Percentiles rank a stretch among this genome's conserved stretches.
Evolutionary conservation across 208 protist species (phyloP).

Genomic region (Herpetomonas samuelpessoai): DNA sequence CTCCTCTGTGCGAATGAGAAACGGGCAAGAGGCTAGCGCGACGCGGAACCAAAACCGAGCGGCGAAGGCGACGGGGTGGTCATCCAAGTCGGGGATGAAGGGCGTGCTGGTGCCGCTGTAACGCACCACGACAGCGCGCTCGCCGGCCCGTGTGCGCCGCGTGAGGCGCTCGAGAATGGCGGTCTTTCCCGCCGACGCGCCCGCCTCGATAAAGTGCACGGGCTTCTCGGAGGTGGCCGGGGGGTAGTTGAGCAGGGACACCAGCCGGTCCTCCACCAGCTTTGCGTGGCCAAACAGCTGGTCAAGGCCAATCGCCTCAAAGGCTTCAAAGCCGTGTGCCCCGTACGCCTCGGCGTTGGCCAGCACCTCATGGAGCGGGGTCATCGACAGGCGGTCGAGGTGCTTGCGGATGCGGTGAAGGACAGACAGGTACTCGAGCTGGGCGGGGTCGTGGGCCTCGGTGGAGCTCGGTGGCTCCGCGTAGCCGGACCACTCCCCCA

Average conservation of each 20-base stretch:
- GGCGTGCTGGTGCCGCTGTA: slow-evolving; percentile 70
- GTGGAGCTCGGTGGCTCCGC: slow-evolving; percentile 23
- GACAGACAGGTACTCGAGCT: slow-evolving; percentile 76
- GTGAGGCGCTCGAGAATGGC: slow-evolving; percentile 67
- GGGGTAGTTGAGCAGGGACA: slow-evolving; percentile 56
- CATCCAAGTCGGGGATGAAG: slow-evolving; percentile 75
- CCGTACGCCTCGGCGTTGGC: slow-evolving; percentile 45
- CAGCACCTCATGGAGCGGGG: slow-evolving; percentile 56
- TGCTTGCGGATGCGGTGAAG: slow-evolving; percentile 60
- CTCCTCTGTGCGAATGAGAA: slow-evolving; percentile 67
- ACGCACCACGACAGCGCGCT: slow-evolving; percentile 66
- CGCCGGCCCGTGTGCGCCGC: slow-evolving; percentile 32
- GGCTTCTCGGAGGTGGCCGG: slow-evolving; percentile 50
- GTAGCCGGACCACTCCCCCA: slow-evolving; percentile 62
- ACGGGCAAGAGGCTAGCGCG: slow-evolving; percentile 66
- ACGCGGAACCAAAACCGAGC: slow-evolving; percentile 85
- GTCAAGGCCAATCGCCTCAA: slow-evolving; percentile 56
- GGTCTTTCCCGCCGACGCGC: slow-evolving; percentile 66
- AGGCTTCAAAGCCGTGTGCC: slow-evolving; percentile 55
- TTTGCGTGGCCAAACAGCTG: slow-evolving; percentile 79
- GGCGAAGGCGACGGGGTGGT: slow-evolving; percentile 77
- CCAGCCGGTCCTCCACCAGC: slow-evolving; percentile 76
- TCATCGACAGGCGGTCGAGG: slow-evolving; percentile 48
- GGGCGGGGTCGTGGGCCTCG: slow-evolving; percentile 35
- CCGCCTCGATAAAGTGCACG: slow-evolving; percentile 76